Evolutionary conservation across 371 early-diverging fungal genomes (phyloP), one percentile per base, ranked within the genome.

Genomic region (Lichtheimia hyalospora): DNA sequence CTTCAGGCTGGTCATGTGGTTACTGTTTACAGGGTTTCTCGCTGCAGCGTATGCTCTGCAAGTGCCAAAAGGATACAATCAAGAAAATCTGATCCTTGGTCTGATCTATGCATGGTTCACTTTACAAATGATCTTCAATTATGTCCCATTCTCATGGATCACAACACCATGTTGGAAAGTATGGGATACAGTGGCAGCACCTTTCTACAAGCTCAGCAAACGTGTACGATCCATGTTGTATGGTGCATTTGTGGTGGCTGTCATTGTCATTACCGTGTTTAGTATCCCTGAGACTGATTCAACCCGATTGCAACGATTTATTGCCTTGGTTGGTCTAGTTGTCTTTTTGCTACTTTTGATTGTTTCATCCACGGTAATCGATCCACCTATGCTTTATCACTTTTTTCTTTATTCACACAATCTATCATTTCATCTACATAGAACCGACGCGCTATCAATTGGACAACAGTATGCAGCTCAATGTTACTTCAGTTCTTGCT

Each of bases 401-500:
- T n/a, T n/a, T n/a, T n/a, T n/a, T n/a, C n/a, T n/a, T n/a, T n/a
- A n/a, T n/a, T n/a, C n/a, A n/a, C n/a, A n/a, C n/a, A n/a, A n/a
- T n/a, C n/a, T n/a, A n/a, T n/a, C n/a, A n/a, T n/a, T n/a, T 25
- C 25, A 25, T 3, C 25, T 3, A 49, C 13, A 34, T 52, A 79
- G 75, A 70, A 91, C 67, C 87, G 81, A 48, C 73, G 61, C 16
- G 63, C 71, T 25, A 84, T 96, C 67, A 81, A 85, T 23, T 92
- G 92, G 91, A 81, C 80, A 68, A 93, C 92, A 3, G 89, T 95
- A 16, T 71, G 82, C 50, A 83, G 84, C 42, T 94, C 92, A 15
- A 78, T 89, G 49, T 68, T 91, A 18, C 46, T 92, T 65, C 95
- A 96, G 71, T 90, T 89, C 71, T 54, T 92, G 44, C 69, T 96